phyloP scores from a whole-genome alignment of 768 basidiomycete genomes.

The Tricholoma terreum region DNA sequence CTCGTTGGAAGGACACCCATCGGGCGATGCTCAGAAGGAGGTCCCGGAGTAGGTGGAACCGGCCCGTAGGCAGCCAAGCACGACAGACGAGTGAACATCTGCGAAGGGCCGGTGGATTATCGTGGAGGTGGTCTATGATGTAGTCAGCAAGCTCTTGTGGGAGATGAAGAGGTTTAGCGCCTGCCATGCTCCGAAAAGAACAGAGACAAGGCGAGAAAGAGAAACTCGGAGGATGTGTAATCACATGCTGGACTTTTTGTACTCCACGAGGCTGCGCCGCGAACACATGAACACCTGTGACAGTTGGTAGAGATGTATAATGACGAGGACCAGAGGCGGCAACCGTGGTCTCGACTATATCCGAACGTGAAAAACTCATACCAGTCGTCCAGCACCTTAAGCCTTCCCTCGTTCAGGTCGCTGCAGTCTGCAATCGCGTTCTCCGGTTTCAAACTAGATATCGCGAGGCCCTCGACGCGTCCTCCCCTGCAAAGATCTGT shows the following conservation, averaged over 20 bases:
- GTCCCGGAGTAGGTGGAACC: conserved; percentile 36
- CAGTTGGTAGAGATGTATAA: too few species aligned
- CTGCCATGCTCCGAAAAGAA: neutral
- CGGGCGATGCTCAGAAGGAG: conserved; percentile 26
- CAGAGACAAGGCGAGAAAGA: too few species aligned
- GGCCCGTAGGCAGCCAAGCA: conserved; percentile 38
- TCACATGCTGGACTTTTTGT: neutral
- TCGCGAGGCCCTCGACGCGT: too few species aligned
- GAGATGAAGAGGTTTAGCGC: conserved; percentile 15
- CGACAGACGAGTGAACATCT: conserved; percentile 36
- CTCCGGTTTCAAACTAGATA: too few species aligned
- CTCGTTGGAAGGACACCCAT: conserved; percentile 22
- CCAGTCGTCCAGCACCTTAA: too few species aligned
- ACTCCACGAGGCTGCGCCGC: neutral
- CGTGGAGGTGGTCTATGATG: conserved; percentile 43
- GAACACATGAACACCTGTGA: too few species aligned
- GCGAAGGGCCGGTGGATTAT: conserved; percentile 28
- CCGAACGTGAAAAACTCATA: too few species aligned
- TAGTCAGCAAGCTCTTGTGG: conserved; percentile 47
- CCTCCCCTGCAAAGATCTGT: too few species aligned
- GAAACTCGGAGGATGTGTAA: neutral
- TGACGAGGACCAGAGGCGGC: too few species aligned
- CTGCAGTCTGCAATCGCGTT: too few species aligned
- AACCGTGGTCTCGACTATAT: too few species aligned
- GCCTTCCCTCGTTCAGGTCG: too few species aligned